Percentiles rank a stretch among this genome's conserved stretches.
Conservation (phyloP, 345 rosid species). For the Jatropha curcas region DNA sequence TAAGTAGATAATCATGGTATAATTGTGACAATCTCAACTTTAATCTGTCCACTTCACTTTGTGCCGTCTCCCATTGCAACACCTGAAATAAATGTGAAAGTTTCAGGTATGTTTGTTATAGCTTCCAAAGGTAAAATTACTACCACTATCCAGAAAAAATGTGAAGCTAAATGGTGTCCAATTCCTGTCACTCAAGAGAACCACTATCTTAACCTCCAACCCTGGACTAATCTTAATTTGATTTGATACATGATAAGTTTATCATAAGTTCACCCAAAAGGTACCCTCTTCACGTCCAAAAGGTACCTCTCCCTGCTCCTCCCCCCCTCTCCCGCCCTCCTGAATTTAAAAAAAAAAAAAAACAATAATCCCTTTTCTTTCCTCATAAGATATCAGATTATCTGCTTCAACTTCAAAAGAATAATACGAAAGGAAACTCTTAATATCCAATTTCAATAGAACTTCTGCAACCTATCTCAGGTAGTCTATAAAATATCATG, state of each 20-base stretch:
- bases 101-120: background rate
- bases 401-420: background rate
- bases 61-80: constrained; percentile 61
- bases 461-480: background rate
- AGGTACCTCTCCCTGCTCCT: background rate
- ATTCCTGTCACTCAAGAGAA: background rate
- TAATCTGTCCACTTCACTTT: constrained; percentile 58
- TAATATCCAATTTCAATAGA: background rate
- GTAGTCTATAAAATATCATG: background rate
- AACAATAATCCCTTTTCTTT: no score
- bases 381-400: background rate
- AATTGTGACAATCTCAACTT: constrained; percentile 66
- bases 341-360: no score
- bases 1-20: constrained; percentile 61
- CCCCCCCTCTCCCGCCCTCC: background rate
- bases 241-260: background rate
- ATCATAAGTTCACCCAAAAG: no score
- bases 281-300: no score
- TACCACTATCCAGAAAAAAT: background rate
- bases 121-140: background rate
- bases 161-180: background rate
- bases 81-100: constrained; percentile 44
- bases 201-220: background rate
- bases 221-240: background rate
- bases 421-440: background rate